These are phyloP conservation scores for Daldinia loculata DNA, from an alignment of 495 filamentous ascomycete genomes.

Conservation along the genomic window DNA sequence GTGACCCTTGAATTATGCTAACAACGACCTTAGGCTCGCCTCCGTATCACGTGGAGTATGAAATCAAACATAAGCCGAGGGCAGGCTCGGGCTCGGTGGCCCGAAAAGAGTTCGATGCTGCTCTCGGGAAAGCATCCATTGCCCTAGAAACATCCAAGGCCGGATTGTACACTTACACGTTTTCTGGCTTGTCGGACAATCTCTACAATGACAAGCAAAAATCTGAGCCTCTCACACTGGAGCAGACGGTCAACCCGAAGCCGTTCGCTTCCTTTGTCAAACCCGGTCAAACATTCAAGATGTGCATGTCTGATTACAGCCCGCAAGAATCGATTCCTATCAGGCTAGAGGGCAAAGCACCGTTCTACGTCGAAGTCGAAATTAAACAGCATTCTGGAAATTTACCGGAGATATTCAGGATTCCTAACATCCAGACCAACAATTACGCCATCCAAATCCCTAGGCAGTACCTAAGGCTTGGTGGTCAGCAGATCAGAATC, in stretches of 20 bases:
- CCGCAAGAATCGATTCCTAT: conserved; percentile 88
- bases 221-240: conserved; percentile 70
- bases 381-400: conserved; percentile 88
- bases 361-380: conserved; percentile 87
- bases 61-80: conserved; percentile 71
- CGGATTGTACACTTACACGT: conserved; percentile 85
- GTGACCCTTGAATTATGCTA: conserved; percentile 12
- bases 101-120: conserved; percentile 74
- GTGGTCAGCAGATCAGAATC: conserved; percentile 84
- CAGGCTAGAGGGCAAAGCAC: conserved; percentile 79
- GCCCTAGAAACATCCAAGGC: conserved; percentile 84
- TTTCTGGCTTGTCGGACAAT: conserved; percentile 79
- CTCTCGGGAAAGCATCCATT: conserved; percentile 74
- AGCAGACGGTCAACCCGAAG: conserved; percentile 82
- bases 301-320: conserved; percentile 83
- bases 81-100: conserved; percentile 67
- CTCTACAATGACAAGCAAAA: conserved; percentile 77
- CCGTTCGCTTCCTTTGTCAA: conserved; percentile 82
- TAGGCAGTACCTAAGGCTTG: conserved; percentile 78
- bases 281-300: conserved; percentile 93
- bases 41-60: conserved; percentile 86
- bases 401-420: conserved; percentile 78
- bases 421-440: conserved; percentile 77
- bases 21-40: conserved; percentile 62
- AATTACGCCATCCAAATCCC: conserved; percentile 84